These are phyloP conservation scores for Fusarium sp. DNA, from an alignment of 2,329 filamentous ascomycete species.

Conservation along the genomic window DNA sequence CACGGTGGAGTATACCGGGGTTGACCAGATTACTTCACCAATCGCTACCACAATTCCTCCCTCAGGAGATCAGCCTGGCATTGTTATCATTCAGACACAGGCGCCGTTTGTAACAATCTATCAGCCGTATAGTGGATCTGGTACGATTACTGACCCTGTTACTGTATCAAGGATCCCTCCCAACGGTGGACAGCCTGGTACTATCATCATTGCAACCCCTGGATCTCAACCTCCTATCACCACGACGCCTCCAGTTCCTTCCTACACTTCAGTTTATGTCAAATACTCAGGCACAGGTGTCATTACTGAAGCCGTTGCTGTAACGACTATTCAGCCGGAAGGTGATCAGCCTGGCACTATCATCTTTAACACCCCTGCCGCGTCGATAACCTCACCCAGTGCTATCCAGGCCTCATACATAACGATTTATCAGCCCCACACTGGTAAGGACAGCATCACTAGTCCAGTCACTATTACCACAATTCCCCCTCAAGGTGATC, in stretches of 20 bases:
- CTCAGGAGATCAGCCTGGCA: conserved; percentile 16
- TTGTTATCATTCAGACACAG: conserved; percentile 25
- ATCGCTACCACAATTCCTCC: conserved; percentile 16
- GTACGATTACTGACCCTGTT: conserved; percentile 16
- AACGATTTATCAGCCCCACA: not conserved
- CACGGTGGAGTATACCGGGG: conserved; percentile 9
- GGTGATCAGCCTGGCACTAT: conserved; percentile 30
- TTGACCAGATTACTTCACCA: conserved; percentile 8
- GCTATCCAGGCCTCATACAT: conserved; percentile 10
- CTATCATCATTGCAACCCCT: conserved; percentile 16
- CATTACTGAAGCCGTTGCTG: conserved; percentile 9
- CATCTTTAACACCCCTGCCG: conserved; percentile 30
- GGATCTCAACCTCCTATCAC: conserved; percentile 16
- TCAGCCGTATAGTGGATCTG: conserved; percentile 14
- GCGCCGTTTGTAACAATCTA: conserved; percentile 16
- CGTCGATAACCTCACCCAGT: not conserved
- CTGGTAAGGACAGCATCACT: no score
- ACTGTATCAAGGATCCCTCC: conserved; percentile 28
- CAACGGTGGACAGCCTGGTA: conserved; percentile 18
- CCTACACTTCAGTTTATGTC: conserved; percentile 25
- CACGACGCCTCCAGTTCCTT: conserved; percentile 21
- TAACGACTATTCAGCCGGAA: conserved; percentile 27
- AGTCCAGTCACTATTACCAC: no score
- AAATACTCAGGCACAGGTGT: conserved; percentile 19
- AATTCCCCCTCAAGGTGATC: no score